Evolutionary conservation across 495 filamentous ascomycete species (phyloP).

Genomic region (Lepraria neglecta): DNA sequence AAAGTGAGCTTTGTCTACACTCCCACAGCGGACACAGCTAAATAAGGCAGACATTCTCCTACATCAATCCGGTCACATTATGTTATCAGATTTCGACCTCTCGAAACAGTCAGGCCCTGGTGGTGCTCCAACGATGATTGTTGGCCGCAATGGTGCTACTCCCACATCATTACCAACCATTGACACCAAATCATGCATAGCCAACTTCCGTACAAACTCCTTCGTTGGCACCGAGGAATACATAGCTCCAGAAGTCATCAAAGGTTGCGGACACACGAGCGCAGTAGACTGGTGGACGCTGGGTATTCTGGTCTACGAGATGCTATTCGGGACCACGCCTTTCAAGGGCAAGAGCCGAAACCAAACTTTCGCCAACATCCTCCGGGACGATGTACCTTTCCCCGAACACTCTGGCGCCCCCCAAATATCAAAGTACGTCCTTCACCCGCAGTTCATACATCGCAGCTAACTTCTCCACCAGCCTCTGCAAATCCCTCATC

Average conservation of each 20-base stretch:
- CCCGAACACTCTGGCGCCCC: conserved; percentile 80
- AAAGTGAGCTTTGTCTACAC: conserved; percentile 53
- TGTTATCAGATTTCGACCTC: conserved; percentile 98
- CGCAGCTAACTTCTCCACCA: conserved; percentile 30
- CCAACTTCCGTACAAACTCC: conserved; percentile 95
- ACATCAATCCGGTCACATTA: conserved; percentile 97
- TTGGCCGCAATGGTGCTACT: conserved; percentile 75
- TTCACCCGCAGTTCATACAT: conserved; percentile 21
- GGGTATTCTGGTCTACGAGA: conserved; percentile 94
- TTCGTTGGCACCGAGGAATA: conserved; percentile 99
- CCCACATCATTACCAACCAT: conserved; percentile 82
- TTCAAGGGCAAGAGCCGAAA: conserved; percentile 99
- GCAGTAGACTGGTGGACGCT: conserved; percentile 99
- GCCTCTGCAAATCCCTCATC: conserved; percentile 93
- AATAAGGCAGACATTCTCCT: conserved; percentile 75
- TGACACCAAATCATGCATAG: conserved; percentile 97
- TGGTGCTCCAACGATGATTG: conserved; percentile 94
- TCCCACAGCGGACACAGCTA: conserved; percentile 20
- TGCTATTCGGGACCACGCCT: conserved; percentile 97
- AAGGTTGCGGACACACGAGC: conserved; percentile 95
- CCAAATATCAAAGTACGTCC: conserved; percentile 79
- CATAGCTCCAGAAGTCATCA: conserved; percentile 97
- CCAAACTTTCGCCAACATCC: conserved; percentile 94
- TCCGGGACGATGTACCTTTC: conserved; percentile 90
- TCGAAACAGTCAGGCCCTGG: conserved; percentile 97